A percentile compares a stretch with the other conserved stretches of the same genome.
Evolutionary conservation across 306 rosid genomes (phyloP).

Genomic region (Quercus berberidifolia): DNA sequence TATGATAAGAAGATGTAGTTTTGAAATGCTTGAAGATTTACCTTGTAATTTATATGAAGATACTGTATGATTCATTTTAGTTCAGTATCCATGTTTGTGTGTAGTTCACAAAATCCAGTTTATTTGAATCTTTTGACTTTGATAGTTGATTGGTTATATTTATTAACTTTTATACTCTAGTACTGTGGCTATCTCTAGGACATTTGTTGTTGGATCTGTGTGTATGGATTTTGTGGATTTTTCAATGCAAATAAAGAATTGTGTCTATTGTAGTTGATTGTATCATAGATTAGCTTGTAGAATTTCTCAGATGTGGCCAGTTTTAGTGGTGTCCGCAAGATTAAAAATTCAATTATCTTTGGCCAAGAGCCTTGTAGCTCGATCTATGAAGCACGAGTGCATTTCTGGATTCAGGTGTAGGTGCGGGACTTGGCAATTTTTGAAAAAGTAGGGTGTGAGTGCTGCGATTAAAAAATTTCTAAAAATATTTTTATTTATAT

Average conservation of each 20-base stretch:
- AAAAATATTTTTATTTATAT: too few relatives aligned
- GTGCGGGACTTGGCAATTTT: too few relatives aligned
- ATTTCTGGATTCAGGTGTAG: accelerated
- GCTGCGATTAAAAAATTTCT: too few relatives aligned
- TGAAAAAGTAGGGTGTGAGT: too few relatives aligned
- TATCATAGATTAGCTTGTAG: not conserved
- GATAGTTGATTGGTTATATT: not conserved
- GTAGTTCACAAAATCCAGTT: not conserved
- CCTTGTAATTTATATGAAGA: not conserved
- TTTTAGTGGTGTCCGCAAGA: too few relatives aligned
- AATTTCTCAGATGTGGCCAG: not conserved
- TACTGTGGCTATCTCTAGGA: not conserved
- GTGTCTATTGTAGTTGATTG: not conserved
- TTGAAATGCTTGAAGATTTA: not conserved
- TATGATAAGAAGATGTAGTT: not conserved
- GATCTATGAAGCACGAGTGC: too few relatives aligned
- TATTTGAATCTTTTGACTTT: not conserved
- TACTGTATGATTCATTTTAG: not conserved
- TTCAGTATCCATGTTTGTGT: not conserved
- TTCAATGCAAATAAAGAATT: not conserved
- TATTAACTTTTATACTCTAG: not conserved
- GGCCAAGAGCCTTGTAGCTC: too few relatives aligned
- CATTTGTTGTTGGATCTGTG: not conserved
- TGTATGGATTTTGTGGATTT: not conserved
- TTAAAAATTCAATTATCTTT: too few relatives aligned